Base-by-base conservation (phyloP, 352 stramenopile genomes). In the Globisporangium orthogonon region DNA sequence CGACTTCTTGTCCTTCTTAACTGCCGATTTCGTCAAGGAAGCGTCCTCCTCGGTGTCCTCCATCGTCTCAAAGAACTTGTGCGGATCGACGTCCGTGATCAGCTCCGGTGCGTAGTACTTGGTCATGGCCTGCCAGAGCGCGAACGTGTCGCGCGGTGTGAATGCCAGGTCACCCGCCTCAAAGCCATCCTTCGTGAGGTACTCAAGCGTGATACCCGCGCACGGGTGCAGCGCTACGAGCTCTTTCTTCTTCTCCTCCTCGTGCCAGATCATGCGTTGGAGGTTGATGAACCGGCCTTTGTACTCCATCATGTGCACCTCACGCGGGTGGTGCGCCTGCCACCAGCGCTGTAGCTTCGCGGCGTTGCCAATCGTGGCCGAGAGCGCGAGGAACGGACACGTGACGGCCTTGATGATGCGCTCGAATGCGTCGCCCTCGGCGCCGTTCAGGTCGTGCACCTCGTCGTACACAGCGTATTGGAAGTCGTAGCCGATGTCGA, bases 401-500 rank as follows among this genome's bases (percentile, higher is more conserved):
- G 90, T 97, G 48, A 96, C 92, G 11, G 83, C 79, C 70, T 97
- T 97, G 53, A 98, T 87, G 57, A 98, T 97, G 50, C 95, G 86
- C 73, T 98, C 94, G n/a, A 98, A 74, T 4, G 95, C 92, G 69
- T 97, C 95, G 57, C 97, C 97, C 67, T 99, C 96, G 0, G 94
- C 81, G 50, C 96, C 96, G 74, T 99, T 98, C 46, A 99, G 70
- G 54, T 97, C 97, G 73, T 99, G 97, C 6, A 99, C 96, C 74
- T 99, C 97, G 75, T 99, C 97, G 62, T 98, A 97, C 31, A 99
- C 95, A 2, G 97, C 90, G 73, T 99, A 99, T 62, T 98, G 91
- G 74, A 99, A 99, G 62, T 96, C 88, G 52, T 92, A 94, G 49
- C 84, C 82, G 65, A 91, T 84, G 33, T 94, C 80, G 37, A 94